Percentiles rank a stretch among this genome's conserved stretches.
These are phyloP conservation scores for Diaporthe batatas DNA, from an alignment of 2,329 filamentous ascomycete genomes.

Conservation along the genomic window DNA sequence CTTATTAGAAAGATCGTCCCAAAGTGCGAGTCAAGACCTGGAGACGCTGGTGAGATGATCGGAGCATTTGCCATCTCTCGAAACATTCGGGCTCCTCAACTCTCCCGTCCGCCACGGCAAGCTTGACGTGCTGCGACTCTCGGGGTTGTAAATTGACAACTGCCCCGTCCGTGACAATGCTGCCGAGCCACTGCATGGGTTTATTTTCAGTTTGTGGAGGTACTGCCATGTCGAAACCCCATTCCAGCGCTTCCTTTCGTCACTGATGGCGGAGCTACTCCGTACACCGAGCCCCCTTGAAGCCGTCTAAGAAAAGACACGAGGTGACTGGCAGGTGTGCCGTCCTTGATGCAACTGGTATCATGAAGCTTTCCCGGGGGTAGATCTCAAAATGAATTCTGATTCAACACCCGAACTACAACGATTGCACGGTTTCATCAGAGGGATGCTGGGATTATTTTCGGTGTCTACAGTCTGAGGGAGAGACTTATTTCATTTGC, in stretches of 20 bases:
- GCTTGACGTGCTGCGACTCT: neutral
- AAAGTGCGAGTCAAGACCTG: conserved; percentile 15
- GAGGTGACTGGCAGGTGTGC: too few species aligned
- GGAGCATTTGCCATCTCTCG: neutral
- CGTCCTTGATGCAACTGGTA: too few species aligned
- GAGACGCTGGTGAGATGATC: neutral
- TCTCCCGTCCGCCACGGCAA: conserved; percentile 8
- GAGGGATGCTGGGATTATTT: too few species aligned
- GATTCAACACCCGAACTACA: too few species aligned
- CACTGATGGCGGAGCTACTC: neutral
- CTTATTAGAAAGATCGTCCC: conserved; percentile 17
- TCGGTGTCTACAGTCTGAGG: too few species aligned
- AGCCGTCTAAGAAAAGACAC: too few species aligned
- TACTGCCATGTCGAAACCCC: neutral
- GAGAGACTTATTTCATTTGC: too few species aligned
- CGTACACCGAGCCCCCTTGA: neutral
- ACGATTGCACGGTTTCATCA: too few species aligned
- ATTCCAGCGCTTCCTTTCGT: neutral
- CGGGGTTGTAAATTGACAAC: neutral
- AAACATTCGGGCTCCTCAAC: conserved; percentile 26
- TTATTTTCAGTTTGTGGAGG: neutral
- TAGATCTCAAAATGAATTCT: too few species aligned
- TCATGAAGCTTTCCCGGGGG: too few species aligned
- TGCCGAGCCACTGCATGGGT: neutral
- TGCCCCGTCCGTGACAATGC: neutral